Percentiles rank a stretch among this genome's conserved stretches.
Conservation (phyloP, 805 yeast genomes). For the Debaryomyces maramus region DNA sequence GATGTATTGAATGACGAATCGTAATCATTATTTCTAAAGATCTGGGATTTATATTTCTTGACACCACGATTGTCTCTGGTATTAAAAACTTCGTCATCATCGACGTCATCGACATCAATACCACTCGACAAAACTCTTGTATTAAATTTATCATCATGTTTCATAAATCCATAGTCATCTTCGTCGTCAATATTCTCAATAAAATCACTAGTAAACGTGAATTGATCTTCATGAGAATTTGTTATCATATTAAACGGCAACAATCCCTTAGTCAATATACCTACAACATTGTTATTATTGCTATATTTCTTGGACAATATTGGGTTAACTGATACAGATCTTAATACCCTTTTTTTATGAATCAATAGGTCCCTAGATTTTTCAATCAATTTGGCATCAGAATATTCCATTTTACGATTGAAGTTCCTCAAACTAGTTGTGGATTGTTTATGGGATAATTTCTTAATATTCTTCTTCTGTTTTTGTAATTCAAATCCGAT, state of each 20-base stretch:
- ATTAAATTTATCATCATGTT: constrained; percentile 23
- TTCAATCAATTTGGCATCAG: constrained; percentile 53
- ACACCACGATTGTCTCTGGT: constrained; percentile 16
- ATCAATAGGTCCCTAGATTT: constrained; percentile 47
- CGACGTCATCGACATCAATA: constrained; percentile 22
- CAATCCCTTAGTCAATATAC: constrained; percentile 16
- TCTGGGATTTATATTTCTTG: constrained; percentile 40
- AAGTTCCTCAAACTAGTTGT: constrained; percentile 18
- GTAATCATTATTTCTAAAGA: constrained; percentile 17
- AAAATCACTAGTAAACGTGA: neutral
- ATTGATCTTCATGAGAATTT: neutral
- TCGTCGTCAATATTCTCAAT: constrained; percentile 14
- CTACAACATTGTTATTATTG: constrained; percentile 2
- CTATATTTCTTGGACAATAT: constrained; percentile 19
- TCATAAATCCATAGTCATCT: constrained; percentile 33
- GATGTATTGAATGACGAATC: constrained; percentile 4
- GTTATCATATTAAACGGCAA: constrained; percentile 8
- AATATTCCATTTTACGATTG: constrained; percentile 39
- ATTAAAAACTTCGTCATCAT: constrained; percentile 14
- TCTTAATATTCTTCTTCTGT: constrained; percentile 42
- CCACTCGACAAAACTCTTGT: constrained; percentile 30
- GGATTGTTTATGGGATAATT: constrained; percentile 38
- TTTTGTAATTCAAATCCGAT: constrained; percentile 58
- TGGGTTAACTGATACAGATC: constrained; percentile 38
- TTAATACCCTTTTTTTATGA: constrained; percentile 42